Percentiles rank a stretch among this genome's conserved stretches.
These are phyloP conservation scores for Annulohypoxylon stygium DNA, from an alignment of 495 filamentous ascomycete species.

Conservation along the genomic window DNA sequence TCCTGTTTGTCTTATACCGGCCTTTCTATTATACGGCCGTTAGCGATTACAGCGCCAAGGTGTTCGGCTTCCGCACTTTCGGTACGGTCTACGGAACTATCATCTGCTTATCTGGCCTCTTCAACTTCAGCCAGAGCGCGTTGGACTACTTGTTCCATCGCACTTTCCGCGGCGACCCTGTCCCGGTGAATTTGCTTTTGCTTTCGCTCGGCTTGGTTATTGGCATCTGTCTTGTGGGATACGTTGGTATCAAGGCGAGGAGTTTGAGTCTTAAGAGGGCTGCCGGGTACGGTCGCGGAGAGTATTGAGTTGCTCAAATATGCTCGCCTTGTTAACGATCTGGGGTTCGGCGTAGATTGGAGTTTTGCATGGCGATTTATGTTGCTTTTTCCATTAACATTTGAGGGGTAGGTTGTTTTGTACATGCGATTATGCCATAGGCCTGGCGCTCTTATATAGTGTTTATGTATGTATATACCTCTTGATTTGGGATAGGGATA, in stretches of 20 bases:
- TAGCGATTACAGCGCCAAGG: constrained; percentile 90
- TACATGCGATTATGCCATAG: constrained; percentile 1
- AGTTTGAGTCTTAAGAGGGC: constrained; percentile 37
- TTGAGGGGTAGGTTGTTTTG: neutral
- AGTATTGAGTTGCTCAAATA: constrained; percentile 32
- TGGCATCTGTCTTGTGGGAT: constrained; percentile 70
- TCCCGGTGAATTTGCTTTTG: constrained; percentile 82
- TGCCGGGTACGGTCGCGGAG: constrained; percentile 33
- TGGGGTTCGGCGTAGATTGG: neutral
- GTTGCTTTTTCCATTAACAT: constrained; percentile 8
- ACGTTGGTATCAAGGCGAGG: constrained; percentile 60
- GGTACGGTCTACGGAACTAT: constrained; percentile 96
- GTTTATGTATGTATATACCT: constrained; percentile 13
- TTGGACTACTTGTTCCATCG: constrained; percentile 85
- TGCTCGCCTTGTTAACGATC: neutral
- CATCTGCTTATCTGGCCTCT: constrained; percentile 87
- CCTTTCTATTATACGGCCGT: constrained; percentile 84
- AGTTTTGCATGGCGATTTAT: constrained; percentile 38
- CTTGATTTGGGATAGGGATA: constrained; percentile 22
- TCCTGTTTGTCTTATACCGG: constrained; percentile 82
- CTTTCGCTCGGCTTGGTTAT: constrained; percentile 70
- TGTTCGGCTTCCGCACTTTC: constrained; percentile 96
- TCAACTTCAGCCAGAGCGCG: constrained; percentile 88
- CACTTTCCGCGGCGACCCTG: constrained; percentile 76
- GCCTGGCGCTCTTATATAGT: constrained; percentile 19